Percentiles rank a stretch among this genome's conserved stretches.
Conservation (phyloP, 2,329 filamentous ascomycete species). For the Trichoderma sp. region DNA sequence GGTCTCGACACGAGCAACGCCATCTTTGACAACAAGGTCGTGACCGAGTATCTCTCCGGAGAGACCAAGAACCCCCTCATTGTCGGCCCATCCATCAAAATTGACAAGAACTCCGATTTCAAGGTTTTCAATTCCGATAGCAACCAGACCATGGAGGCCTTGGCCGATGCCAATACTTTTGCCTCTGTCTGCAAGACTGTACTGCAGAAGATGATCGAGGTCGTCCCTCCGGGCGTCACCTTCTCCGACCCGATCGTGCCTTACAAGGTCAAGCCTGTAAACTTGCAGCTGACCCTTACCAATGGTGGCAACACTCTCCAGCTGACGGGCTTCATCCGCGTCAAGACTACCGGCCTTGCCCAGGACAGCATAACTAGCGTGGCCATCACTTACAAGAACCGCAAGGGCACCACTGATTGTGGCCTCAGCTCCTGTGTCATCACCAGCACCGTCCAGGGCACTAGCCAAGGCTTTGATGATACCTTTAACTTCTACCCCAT, state of each 20-base stretch:
- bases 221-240: conserved; percentile 49
- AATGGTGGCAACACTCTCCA: conserved; percentile 45
- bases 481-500: conserved; percentile 55
- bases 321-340: conserved; percentile 54
- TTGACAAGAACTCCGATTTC: conserved; percentile 51
- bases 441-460: conserved; percentile 44
- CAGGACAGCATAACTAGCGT: conserved; percentile 44
- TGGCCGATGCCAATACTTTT: conserved; percentile 47
- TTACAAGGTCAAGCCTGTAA: conserved; percentile 58
- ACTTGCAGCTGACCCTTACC: conserved; percentile 53
- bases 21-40: conserved; percentile 54
- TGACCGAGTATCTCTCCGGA: conserved; percentile 54
- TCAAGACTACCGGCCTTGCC: conserved; percentile 50
- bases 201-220: conserved; percentile 60
- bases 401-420: conserved; percentile 47
- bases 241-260: conserved; percentile 52
- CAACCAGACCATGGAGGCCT: conserved; percentile 51
- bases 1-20: conserved; percentile 47
- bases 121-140: conserved; percentile 54
- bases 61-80: conserved; percentile 55
- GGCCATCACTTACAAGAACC: conserved; percentile 54
- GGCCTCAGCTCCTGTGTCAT: conserved; percentile 43
- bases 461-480: conserved; percentile 57
- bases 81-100: conserved; percentile 45
- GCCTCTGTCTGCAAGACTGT: conserved; percentile 47